These are phyloP conservation scores for Zizania latifolia DNA, from an alignment of 176 grass and related monocot species.

Conservation along the genomic window DNA sequence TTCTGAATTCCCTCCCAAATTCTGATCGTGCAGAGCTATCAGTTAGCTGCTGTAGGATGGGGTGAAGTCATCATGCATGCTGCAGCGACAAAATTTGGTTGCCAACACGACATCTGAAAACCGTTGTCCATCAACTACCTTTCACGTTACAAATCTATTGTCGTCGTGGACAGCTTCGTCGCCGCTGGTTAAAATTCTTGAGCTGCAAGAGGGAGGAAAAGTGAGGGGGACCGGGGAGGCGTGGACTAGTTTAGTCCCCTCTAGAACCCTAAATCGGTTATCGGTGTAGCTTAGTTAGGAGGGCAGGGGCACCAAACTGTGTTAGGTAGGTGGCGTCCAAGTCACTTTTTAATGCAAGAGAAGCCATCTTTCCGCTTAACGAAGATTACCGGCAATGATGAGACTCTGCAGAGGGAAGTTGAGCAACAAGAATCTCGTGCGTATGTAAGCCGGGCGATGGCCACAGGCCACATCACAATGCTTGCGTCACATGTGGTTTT, in stretches of 20 bases:
- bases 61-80: not conserved
- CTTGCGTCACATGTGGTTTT: not conserved
- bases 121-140: slow-evolving; percentile 20
- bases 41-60: not conserved
- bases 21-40: not conserved
- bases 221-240: not conserved
- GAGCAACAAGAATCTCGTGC: slow-evolving; percentile 27
- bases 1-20: not conserved
- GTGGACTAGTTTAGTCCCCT: not conserved
- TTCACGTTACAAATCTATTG: not conserved
- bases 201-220: not conserved
- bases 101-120: not conserved
- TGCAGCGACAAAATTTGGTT: not conserved
- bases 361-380: slow-evolving; percentile 34
- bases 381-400: not conserved
- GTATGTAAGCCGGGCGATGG: not conserved
- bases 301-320: not conserved
- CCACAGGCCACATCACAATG: not conserved
- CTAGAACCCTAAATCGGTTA: slow-evolving; percentile 15
- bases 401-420: not conserved
- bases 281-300: not conserved
- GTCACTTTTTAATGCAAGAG: not conserved
- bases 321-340: slow-evolving; percentile 13
- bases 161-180: not conserved
- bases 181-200: not conserved